A percentile compares a stretch with the other conserved stretches of the same genome.
Conservation (phyloP, 1,139 yeast species). For the Candida sanyaensis region DNA sequence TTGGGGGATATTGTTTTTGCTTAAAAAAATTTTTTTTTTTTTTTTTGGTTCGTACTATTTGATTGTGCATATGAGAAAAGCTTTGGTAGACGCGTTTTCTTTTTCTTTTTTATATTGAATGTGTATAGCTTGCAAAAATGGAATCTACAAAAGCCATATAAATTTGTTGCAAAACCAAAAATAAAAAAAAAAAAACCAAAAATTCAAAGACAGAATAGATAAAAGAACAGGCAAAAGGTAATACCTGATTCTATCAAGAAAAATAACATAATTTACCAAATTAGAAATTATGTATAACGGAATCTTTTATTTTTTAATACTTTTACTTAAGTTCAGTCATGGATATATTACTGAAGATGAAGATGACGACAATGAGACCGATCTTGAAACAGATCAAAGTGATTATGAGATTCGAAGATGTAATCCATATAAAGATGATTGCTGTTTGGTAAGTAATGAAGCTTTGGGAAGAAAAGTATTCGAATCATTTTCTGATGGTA, state of each 20-base stretch:
- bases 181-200: neutral
- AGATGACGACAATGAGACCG: neutral
- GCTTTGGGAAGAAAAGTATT: conserved; percentile 21
- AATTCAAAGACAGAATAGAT: neutral
- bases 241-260: neutral
- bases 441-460: conserved; percentile 24
- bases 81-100: neutral
- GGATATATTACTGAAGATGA: neutral
- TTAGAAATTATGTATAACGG: neutral
- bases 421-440: conserved; percentile 24
- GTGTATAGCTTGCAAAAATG: neutral
- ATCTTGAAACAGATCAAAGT: conserved; percentile 5
- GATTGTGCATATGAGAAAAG: neutral
- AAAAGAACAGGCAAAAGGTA: neutral
- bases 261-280: too few relatives aligned
- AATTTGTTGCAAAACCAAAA: conserved; percentile 4
- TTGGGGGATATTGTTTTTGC: neutral
- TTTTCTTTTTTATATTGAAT: too few relatives aligned
- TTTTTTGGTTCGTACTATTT: neutral
- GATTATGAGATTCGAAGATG: conserved; percentile 19
- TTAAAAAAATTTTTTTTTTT: neutral
- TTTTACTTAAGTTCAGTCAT: neutral
- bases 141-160: neutral
- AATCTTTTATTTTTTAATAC: neutral
- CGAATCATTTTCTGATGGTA: conserved; percentile 17